phyloP scores from a whole-genome alignment of 768 basidiomycete genomes.

The Psilocybe cubensis region DNA sequence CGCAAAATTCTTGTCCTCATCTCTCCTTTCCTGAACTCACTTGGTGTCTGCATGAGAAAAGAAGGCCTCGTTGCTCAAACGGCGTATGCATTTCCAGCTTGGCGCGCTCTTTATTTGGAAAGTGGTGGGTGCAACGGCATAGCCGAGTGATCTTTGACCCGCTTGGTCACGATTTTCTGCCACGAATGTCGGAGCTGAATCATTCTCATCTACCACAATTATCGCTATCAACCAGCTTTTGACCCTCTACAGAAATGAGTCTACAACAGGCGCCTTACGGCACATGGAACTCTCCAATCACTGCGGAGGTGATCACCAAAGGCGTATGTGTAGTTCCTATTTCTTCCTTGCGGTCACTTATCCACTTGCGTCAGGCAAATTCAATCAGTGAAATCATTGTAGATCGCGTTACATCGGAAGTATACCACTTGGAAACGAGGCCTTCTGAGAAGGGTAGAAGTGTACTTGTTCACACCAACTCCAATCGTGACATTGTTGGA shows the following conservation, averaged over 20 bases:
- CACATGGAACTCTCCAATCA: constrained; percentile 63
- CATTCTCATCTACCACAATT: neutral
- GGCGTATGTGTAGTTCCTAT: constrained; percentile 26
- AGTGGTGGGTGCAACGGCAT: neutral
- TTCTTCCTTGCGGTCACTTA: neutral
- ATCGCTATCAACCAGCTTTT: neutral
- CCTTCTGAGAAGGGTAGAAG: constrained; percentile 54
- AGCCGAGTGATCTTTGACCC: neutral
- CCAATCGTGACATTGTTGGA: constrained; percentile 55
- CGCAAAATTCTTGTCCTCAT: neutral
- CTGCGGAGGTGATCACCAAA: constrained; percentile 53
- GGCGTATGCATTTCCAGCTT: neutral
- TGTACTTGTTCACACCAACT: constrained; percentile 57
- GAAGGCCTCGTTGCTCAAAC: neutral
- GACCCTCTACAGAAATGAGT: neutral
- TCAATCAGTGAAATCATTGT: constrained; percentile 49
- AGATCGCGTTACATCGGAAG: constrained; percentile 58
- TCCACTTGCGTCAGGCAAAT: constrained; percentile 35
- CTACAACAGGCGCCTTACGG: constrained; percentile 52
- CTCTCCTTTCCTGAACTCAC: too few species aligned
- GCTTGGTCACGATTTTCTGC: neutral
- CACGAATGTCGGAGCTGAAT: neutral
- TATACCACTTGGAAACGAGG: constrained; percentile 64
- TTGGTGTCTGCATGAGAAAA: neutral
- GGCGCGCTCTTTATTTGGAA: neutral